Conservation (phyloP, 2,329 filamentous ascomycete genomes). For the Botrytis fabae region DNA sequence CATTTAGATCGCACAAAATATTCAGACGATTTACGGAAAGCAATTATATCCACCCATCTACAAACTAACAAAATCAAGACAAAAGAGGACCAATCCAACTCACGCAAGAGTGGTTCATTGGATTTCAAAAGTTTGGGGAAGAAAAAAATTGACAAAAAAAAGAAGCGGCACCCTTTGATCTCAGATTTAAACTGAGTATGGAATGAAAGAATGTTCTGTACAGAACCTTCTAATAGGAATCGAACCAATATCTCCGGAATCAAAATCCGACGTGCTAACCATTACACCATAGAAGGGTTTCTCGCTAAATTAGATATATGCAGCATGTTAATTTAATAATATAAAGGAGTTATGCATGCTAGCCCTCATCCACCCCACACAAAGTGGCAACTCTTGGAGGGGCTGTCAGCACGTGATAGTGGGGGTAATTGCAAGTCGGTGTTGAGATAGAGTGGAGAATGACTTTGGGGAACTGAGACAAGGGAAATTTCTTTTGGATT, state of each 20-base stretch:
- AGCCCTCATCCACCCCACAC: background rate
- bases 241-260: conserved; percentile 26
- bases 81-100: background rate
- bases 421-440: background rate
- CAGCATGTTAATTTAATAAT: accelerated
- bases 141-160: background rate
- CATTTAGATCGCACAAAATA: too few relatives aligned
- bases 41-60: background rate
- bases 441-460: background rate
- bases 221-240: conserved; percentile 25
- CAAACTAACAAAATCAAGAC: background rate
- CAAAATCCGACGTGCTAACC: conserved; percentile 24
- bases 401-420: background rate
- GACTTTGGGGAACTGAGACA: background rate
- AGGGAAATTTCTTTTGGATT: background rate
- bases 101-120: too few relatives aligned
- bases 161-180: background rate
- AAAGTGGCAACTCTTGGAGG: background rate
- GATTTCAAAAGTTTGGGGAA: too few relatives aligned
- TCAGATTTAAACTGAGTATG: conserved; percentile 16
- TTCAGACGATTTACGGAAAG: background rate
- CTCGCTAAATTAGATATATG: background rate
- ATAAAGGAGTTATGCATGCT: background rate
- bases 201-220: conserved; percentile 2
- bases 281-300: conserved; percentile 23